Evolutionary conservation across 1,284 basidiomycete species (phyloP).

Genomic region (Stygiomarasmius scandens): DNA sequence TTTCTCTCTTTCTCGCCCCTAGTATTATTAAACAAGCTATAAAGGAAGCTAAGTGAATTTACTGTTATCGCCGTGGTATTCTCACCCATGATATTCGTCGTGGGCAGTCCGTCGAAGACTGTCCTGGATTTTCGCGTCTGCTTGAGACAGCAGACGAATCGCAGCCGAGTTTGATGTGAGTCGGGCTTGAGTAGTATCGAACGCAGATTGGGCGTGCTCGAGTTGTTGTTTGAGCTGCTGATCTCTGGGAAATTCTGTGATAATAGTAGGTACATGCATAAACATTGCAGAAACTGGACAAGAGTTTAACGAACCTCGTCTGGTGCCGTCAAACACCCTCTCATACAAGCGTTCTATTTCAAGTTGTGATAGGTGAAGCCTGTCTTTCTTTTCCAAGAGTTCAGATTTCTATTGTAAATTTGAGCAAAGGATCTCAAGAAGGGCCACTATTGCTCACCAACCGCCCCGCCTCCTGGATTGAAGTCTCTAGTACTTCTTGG

Average conservation of each 20-base stretch:
- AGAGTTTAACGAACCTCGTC: conserved; percentile 22
- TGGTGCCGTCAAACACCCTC: conserved; percentile 44
- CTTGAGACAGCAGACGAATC: conserved; percentile 36
- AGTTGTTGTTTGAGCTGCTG: conserved; percentile 17
- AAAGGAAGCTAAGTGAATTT: conserved; percentile 30
- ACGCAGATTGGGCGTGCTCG: conserved; percentile 21
- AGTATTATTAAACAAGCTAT: conserved; percentile 32
- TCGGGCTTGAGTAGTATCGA: conserved; percentile 35
- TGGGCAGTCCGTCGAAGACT: conserved; percentile 34
- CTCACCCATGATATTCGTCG: neutral
- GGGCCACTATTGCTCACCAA: conserved; percentile 29
- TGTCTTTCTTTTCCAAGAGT: conserved; percentile 31
- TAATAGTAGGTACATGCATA: neutral
- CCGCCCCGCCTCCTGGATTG: conserved; percentile 34
- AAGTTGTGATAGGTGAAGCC: conserved; percentile 30
- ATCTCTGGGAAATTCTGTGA: conserved; percentile 17
- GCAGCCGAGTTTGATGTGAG: conserved; percentile 41
- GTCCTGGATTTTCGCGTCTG: conserved; percentile 34
- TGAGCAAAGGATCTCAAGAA: neutral
- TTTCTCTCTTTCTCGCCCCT: conserved; percentile 33
- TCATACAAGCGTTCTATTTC: conserved; percentile 39
- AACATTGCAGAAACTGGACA: neutral
- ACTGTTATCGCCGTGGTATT: conserved; percentile 31
- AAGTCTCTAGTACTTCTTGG: conserved; percentile 29
- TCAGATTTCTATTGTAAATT: conserved; percentile 12